Evolutionary conservation across 495 filamentous ascomycete genomes (phyloP).

Genomic region (Xylaria castorea): DNA sequence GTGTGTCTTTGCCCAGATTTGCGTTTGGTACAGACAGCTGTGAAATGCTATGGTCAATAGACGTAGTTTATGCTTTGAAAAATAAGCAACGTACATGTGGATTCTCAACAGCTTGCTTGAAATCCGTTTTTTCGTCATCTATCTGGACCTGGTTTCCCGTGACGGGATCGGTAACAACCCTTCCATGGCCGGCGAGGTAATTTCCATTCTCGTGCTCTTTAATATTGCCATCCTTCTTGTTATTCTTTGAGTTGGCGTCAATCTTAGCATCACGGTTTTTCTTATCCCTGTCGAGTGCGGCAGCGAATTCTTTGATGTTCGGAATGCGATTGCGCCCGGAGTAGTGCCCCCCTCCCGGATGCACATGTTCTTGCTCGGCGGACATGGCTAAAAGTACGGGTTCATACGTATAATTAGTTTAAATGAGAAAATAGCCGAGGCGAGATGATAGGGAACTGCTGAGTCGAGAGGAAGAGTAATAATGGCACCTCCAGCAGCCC

Average conservation of each 20-base stretch:
- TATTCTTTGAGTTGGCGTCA: constrained; percentile 57
- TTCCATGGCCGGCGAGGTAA: constrained; percentile 56
- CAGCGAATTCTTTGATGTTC: constrained; percentile 84
- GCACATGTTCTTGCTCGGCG: constrained; percentile 37
- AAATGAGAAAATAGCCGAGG: background rate
- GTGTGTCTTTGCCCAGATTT: constrained; percentile 77
- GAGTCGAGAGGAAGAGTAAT: background rate
- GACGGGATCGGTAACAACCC: constrained; percentile 83
- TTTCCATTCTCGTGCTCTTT: constrained; percentile 49
- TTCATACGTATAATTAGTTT: background rate
- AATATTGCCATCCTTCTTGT: constrained; percentile 41
- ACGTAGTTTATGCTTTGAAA: background rate
- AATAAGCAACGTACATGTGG: constrained; percentile 60
- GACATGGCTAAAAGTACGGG: constrained; percentile 29
- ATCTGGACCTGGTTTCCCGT: constrained; percentile 88
- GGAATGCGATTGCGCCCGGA: constrained; percentile 79
- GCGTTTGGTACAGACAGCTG: constrained; percentile 88
- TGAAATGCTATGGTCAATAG: constrained; percentile 11
- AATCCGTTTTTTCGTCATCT: constrained; percentile 75
- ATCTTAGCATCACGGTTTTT: constrained; percentile 72
- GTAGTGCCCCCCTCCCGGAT: constrained; percentile 56
- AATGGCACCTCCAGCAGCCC: background rate
- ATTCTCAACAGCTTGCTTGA: constrained; percentile 73
- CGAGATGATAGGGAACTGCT: background rate
- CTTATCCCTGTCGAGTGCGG: constrained; percentile 78